Conservation (phyloP, 495 filamentous ascomycete species). For the Glonium stellatum region DNA sequence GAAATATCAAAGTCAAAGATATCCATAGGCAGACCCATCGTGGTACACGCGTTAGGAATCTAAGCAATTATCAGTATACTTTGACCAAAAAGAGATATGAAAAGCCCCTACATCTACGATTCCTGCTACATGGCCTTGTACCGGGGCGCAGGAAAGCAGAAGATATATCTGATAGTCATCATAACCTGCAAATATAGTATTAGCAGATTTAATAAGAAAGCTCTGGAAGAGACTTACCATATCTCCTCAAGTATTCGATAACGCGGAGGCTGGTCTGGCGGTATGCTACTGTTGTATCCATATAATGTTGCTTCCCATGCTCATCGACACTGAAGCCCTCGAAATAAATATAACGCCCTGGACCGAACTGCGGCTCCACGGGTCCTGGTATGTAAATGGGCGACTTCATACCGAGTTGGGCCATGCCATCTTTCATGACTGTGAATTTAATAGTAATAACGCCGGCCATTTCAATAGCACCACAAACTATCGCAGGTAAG, state of each 20-base stretch:
- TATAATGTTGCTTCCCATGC: slow-evolving; percentile 83
- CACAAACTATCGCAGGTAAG: slow-evolving; percentile 51
- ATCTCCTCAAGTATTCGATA: slow-evolving; percentile 83
- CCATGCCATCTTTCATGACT: slow-evolving; percentile 78
- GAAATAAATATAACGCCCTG: slow-evolving; percentile 80
- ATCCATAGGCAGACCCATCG: slow-evolving; percentile 83
- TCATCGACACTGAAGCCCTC: slow-evolving; percentile 94
- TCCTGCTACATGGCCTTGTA: slow-evolving; percentile 91
- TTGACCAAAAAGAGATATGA: background rate
- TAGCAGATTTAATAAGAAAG: background rate
- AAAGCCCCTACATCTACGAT: slow-evolving; percentile 65
- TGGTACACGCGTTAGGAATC: slow-evolving; percentile 74
- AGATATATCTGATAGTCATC: slow-evolving; percentile 83
- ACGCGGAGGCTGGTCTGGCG: slow-evolving; percentile 73
- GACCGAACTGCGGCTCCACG: slow-evolving; percentile 86
- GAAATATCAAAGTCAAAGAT: slow-evolving; percentile 94
- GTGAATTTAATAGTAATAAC: slow-evolving; percentile 86
- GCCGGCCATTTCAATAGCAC: slow-evolving; percentile 95
- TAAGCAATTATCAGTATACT: slow-evolving; percentile 10
- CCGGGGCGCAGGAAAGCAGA: slow-evolving; percentile 77
- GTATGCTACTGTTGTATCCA: slow-evolving; percentile 91
- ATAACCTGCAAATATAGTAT: slow-evolving; percentile 36
- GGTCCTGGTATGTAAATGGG: slow-evolving; percentile 88
- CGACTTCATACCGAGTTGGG: slow-evolving; percentile 69
- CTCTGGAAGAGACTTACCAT: slow-evolving; percentile 46